These are phyloP conservation scores for Erigeron philadelphicus DNA, from an alignment of 140 eudicot species.

Conservation along the genomic window DNA sequence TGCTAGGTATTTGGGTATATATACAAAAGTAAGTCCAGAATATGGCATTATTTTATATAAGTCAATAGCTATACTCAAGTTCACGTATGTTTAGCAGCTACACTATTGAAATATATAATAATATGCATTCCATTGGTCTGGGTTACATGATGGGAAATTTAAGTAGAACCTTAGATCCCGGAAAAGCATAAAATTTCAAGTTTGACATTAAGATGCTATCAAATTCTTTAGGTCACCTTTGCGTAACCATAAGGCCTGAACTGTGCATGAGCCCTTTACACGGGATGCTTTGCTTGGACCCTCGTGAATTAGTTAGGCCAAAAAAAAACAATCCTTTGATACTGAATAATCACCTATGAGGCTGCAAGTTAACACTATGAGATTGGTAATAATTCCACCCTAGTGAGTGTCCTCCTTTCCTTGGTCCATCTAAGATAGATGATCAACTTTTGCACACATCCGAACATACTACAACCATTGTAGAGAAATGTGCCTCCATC, in stretches of 20 bases:
- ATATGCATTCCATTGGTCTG: neutral
- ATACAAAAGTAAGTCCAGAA: neutral
- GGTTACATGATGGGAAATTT: no score
- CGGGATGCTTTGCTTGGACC: neutral
- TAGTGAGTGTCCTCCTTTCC: neutral
- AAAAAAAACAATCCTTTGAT: neutral
- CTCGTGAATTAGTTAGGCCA: neutral
- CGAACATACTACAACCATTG: neutral
- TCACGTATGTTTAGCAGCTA: neutral
- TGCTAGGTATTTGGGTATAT: neutral
- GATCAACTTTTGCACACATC: neutral
- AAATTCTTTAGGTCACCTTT: no score
- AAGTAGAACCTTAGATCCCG: no score
- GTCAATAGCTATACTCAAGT: neutral
- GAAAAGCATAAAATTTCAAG: no score
- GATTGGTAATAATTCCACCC: neutral
- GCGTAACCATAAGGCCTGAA: no score
- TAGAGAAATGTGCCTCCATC: neutral
- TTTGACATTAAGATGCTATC: no score
- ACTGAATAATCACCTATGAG: neutral
- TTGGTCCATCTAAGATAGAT: neutral
- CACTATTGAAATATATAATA: neutral
- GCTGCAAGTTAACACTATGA: neutral
- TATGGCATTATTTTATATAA: neutral
- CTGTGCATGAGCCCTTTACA: neutral